Conservation (phyloP, 2,329 filamentous ascomycete genomes). For the Hymenoscyphus linearis region DNA sequence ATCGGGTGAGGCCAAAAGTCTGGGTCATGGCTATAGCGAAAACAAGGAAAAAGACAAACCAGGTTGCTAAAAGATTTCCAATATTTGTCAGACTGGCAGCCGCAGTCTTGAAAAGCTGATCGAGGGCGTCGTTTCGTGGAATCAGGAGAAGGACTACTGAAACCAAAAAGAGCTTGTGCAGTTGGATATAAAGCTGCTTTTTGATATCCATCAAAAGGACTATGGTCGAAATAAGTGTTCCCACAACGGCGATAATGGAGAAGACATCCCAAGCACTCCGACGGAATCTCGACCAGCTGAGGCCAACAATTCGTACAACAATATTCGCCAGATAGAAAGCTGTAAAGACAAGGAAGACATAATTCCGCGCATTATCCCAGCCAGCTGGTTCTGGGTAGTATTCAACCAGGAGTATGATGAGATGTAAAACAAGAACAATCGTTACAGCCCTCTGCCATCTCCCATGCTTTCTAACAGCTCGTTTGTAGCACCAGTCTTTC, state of each 20-base stretch:
- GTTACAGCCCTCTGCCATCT: constrained; percentile 86
- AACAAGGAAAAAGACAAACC: constrained; percentile 94
- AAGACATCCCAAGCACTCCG: constrained; percentile 95
- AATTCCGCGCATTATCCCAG: constrained; percentile 69
- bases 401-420: constrained; percentile 78
- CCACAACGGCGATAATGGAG: constrained; percentile 72
- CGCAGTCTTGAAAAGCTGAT: constrained; percentile 97
- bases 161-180: constrained; percentile 93
- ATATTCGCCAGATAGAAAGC: constrained; percentile 80
- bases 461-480: constrained; percentile 89
- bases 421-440: constrained; percentile 70
- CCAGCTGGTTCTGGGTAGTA: constrained; percentile 68
- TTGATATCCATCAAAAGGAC: constrained; percentile 58
- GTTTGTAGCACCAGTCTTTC: constrained; percentile 92
- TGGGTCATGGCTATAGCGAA: constrained; percentile 96
- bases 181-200: constrained; percentile 60
- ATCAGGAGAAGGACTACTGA: constrained; percentile 86
- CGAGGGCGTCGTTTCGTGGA: constrained; percentile 90
- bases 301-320: constrained; percentile 74
- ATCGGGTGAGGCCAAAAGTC: constrained; percentile 89
- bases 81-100: constrained; percentile 90
- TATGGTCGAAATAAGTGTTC: constrained; percentile 77
- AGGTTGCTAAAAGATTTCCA: constrained; percentile 86
- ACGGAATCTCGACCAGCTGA: constrained; percentile 88
- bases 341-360: constrained; percentile 75